These are phyloP conservation scores for Bocquillonia castaneifolia DNA, from an alignment of 441 rosid genomes.

Conservation along the genomic window DNA sequence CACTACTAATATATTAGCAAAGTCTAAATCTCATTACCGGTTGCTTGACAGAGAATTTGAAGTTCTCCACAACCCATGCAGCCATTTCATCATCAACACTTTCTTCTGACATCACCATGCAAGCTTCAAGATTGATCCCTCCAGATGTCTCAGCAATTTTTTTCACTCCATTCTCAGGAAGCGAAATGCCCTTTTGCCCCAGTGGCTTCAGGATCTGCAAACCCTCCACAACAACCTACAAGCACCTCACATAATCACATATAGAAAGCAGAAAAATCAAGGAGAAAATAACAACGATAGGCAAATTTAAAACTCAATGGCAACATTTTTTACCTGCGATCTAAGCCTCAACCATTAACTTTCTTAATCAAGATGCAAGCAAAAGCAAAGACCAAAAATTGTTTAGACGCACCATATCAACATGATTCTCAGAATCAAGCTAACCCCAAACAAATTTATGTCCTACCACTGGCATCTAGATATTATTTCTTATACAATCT, in stretches of 20 bases:
- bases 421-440: neutral
- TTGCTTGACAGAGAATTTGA: conserved; percentile 81
- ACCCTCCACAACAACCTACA: conserved; percentile 80
- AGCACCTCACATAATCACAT: conserved; percentile 15
- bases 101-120: conserved; percentile 53
- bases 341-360: neutral
- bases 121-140: conserved; percentile 74
- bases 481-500: neutral
- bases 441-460: neutral
- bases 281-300: neutral
- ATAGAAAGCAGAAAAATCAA: conserved; percentile 16
- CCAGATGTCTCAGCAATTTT: conserved; percentile 44
- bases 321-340: neutral
- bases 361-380: neutral
- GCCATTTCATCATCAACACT: conserved; percentile 43
- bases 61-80: conserved; percentile 68
- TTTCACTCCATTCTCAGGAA: conserved; percentile 50
- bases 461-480: neutral
- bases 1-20: conserved; percentile 9
- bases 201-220: conserved; percentile 79
- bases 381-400: neutral
- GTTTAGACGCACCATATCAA: neutral
- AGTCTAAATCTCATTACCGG: conserved; percentile 50
- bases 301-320: neutral
- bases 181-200: conserved; percentile 32